Base-by-base conservation (phyloP, 2,329 filamentous ascomycete genomes). In the Ophiosphaerella korrae region DNA sequence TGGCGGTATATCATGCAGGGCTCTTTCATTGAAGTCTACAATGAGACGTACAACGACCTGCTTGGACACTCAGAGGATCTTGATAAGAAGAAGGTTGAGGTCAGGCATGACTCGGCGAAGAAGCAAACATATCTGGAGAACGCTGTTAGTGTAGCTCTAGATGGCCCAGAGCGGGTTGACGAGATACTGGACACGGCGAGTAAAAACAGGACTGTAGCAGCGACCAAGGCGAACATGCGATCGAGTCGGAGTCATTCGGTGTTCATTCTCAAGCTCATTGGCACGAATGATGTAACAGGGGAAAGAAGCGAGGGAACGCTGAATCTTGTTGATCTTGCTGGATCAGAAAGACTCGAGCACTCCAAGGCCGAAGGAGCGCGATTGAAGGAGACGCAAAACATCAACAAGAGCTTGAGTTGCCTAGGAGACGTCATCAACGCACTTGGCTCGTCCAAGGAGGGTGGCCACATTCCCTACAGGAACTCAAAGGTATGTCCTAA, bases 1-100 rank as follows among this genome's bases (percentile, higher is more conserved):
- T 99, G 94, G 94, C 84, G 82, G 35, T 99, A 99, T 75, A 88
- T 83, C 0, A 96, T 99, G 85, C 90, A 96, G 70, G 94, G 94
- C 6, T 92, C 88, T 48, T 99, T 99, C 67, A 86, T 97, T 12
- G 94, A 99, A 70, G 94, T 99, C 5, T 99, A 99, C 83, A 97
- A 99, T 57, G 94, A 99, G 71, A 94, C 95, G 55, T 82, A 99
- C 57, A 92, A 97, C 70, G 94, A 99, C 71, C 77, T 99, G 12
- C 83, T 99, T 3, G 87, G 87, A 11, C 84, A 82, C 47, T 84
- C 88, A 0, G 86, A 88, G 47, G 82, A 87, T 16, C 81, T 91
- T 43, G 85, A 87, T 56, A 90, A 88, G 76, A 90, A 88, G 75
- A 96, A 90, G 75, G 88, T 93, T 42, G 90, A 96, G 64, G 93